A percentile compares a stretch with the other conserved stretches of the same genome.
These are phyloP conservation scores for Aquilaria agallochum DNA, from an alignment of 441 rosid genomes.

Conservation along the genomic window DNA sequence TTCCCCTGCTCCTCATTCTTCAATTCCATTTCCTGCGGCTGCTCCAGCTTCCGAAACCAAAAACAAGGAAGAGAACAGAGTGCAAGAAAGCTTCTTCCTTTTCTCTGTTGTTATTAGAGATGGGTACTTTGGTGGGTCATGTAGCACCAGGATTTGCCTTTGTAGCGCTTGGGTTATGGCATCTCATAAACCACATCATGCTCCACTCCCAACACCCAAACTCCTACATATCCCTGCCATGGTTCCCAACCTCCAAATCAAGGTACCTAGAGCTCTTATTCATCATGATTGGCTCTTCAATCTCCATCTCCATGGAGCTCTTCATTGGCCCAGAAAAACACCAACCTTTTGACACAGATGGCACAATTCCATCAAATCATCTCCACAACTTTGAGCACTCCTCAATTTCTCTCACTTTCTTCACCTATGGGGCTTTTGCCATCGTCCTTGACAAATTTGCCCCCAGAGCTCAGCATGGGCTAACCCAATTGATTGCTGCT, in stretches of 20 bases:
- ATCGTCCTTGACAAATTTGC: constrained; percentile 42
- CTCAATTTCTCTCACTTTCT: constrained; percentile 57
- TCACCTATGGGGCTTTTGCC: constrained; percentile 56
- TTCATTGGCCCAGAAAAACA: constrained; percentile 69
- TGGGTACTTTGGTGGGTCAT: constrained; percentile 87
- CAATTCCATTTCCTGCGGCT: too few relatives aligned
- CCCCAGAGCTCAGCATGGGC: constrained; percentile 25
- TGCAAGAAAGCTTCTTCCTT: too few relatives aligned
- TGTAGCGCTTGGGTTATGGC: constrained; percentile 75
- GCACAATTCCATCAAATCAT: constrained; percentile 80
- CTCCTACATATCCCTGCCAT: constrained; percentile 49
- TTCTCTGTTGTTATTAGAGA: constrained; percentile 5
- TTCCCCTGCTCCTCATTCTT: too few relatives aligned
- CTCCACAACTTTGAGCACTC: constrained; percentile 90
- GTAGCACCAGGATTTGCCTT: constrained; percentile 74
- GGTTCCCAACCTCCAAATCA: constrained; percentile 60
- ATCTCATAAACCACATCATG: constrained; percentile 66
- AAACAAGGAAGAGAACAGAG: too few relatives aligned
- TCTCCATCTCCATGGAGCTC: constrained; percentile 71
- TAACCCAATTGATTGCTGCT: constrained; percentile 53
- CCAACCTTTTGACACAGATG: constrained; percentile 77
- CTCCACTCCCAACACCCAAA: constrained; percentile 48
- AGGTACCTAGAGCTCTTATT: constrained; percentile 59
- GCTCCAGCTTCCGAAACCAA: too few relatives aligned
- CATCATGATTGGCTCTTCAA: constrained; percentile 49